Conservation (phyloP, 176 grass and related monocot species). For the Zizania latifolia region DNA sequence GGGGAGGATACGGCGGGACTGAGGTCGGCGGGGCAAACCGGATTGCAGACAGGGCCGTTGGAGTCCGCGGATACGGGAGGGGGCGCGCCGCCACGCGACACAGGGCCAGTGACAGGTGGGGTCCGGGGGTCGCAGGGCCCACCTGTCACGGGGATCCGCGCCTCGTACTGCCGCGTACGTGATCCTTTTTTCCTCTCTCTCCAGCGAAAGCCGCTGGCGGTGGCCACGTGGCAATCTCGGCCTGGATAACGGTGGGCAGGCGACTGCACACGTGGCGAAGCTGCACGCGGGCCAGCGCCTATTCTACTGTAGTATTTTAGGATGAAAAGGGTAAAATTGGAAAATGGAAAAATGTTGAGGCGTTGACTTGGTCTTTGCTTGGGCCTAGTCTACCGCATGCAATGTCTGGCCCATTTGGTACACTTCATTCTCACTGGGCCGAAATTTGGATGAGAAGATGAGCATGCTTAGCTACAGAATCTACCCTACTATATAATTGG, state of each 20-base stretch:
- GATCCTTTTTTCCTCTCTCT: background rate
- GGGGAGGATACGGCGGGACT: background rate
- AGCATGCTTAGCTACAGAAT: too few relatives aligned
- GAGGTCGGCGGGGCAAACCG: conserved; percentile 6
- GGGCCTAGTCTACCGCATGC: too few relatives aligned
- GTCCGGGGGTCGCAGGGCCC: accelerated
- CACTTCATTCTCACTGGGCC: too few relatives aligned
- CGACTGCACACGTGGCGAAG: background rate
- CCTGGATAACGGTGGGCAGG: background rate
- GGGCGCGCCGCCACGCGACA: background rate
- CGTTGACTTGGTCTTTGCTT: background rate
- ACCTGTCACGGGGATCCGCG: background rate
- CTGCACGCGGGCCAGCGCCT: background rate
- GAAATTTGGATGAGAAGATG: too few relatives aligned
- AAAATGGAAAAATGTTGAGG: background rate
- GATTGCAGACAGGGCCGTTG: conserved; percentile 17
- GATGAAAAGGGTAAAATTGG: too few relatives aligned
- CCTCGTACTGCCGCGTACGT: background rate
- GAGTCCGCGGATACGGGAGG: conserved; percentile 18
- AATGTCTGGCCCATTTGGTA: too few relatives aligned
- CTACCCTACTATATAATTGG: too few relatives aligned
- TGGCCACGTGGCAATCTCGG: conserved; percentile 13
- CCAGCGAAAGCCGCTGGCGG: background rate
- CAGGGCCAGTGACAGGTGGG: background rate
- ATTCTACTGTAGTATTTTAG: background rate